Conservation (phyloP, 2,329 filamentous ascomycete genomes). For the Alternaria alternata region DNA sequence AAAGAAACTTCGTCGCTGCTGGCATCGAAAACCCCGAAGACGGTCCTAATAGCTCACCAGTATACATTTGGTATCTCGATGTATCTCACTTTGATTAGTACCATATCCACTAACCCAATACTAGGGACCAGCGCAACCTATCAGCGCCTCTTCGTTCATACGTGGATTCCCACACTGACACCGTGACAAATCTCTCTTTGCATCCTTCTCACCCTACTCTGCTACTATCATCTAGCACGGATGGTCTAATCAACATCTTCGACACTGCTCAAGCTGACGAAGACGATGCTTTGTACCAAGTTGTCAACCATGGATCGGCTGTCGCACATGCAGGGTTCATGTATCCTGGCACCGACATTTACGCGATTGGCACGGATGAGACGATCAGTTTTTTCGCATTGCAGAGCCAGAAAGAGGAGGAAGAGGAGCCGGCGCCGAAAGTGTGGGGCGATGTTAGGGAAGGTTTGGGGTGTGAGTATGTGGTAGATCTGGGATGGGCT, state of each 20-base stretch:
- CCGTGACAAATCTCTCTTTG: conserved; percentile 68
- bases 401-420: conserved; percentile 69
- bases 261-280: conserved; percentile 71
- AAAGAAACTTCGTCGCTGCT: conserved; percentile 69
- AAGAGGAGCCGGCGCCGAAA: conserved; percentile 57
- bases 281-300: conserved; percentile 79
- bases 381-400: conserved; percentile 76
- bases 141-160: conserved; percentile 50
- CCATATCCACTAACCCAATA: conserved; percentile 11
- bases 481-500: conserved; percentile 70
- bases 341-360: conserved; percentile 61
- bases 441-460: conserved; percentile 73
- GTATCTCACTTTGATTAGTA: neutral
- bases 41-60: conserved; percentile 54
- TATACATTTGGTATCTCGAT: conserved; percentile 46
- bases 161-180: conserved; percentile 62
- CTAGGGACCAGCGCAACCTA: conserved; percentile 54
- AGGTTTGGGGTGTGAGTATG: conserved; percentile 74
- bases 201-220: conserved; percentile 68
- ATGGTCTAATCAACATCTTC: conserved; percentile 80
- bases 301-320: conserved; percentile 78
- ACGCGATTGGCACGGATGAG: conserved; percentile 80
- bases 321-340: conserved; percentile 80
- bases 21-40: conserved; percentile 73
- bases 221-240: conserved; percentile 79